phyloP scores from a whole-genome alignment of 129 eudicot species.

The Oenanthe sinensis region DNA sequence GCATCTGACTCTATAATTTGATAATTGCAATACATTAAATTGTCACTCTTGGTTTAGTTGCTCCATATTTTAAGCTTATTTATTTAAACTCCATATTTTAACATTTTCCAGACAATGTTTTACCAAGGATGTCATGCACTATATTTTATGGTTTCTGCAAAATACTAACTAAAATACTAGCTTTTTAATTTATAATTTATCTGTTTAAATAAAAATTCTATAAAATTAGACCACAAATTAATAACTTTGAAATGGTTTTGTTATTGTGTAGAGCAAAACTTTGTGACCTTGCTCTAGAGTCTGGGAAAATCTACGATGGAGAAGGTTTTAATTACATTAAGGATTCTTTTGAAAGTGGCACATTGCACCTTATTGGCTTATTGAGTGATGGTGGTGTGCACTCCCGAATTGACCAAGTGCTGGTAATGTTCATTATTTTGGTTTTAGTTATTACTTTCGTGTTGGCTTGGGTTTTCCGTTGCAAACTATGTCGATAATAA shows the following conservation, averaged over 20 bases:
- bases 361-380: conserved; percentile 88
- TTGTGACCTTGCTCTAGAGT: conserved; percentile 80
- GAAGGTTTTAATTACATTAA: conserved; percentile 82
- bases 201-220: background rate
- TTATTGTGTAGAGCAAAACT: conserved; percentile 68
- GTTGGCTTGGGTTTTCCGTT: background rate
- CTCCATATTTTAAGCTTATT: background rate
- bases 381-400: conserved; percentile 97
- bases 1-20: background rate
- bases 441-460: background rate
- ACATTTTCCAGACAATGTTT: background rate
- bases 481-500: background rate
- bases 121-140: background rate
- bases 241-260: background rate
- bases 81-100: too few relatives aligned
- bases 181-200: too few relatives aligned
- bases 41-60: background rate
- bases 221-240: background rate
- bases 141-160: background rate
- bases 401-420: conserved; percentile 87
- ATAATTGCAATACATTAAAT: background rate
- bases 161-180: too few relatives aligned
- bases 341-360: conserved; percentile 57
- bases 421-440: conserved; percentile 27
- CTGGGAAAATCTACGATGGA: conserved; percentile 80